Conservation (phyloP, 129 eudicot genomes). For the Logfia minima region DNA sequence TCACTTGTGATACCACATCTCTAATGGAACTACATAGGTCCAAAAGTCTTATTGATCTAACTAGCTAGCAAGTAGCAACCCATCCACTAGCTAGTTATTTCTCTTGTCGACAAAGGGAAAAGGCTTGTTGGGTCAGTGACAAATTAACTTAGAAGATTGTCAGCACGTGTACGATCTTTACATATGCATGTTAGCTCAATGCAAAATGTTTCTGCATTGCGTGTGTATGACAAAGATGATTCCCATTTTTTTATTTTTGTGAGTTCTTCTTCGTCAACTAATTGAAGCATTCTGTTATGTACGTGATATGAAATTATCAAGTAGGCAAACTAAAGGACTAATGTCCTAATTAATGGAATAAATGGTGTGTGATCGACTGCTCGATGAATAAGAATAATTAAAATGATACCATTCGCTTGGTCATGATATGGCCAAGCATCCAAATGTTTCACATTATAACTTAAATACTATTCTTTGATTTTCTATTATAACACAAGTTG, state of each 20-base stretch:
- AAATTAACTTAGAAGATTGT: background rate
- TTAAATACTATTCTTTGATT: conserved; percentile 1
- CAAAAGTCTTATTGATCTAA: too few species aligned
- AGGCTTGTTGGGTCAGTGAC: background rate
- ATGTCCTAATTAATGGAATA: background rate
- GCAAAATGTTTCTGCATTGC: background rate
- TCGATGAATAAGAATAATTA: conserved; percentile 11
- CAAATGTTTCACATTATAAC: conserved; percentile 11
- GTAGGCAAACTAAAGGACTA: conserved; percentile 30
- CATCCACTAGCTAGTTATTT: too few species aligned
- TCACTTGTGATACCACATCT: too few species aligned
- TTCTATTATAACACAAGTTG: conserved; percentile 23
- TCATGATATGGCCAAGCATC: conserved; percentile 20
- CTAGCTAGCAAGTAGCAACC: too few species aligned
- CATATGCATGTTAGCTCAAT: background rate
- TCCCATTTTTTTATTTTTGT: background rate
- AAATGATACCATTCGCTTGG: conserved; percentile 27
- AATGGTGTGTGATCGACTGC: conserved; percentile 5
- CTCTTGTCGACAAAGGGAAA: too few species aligned
- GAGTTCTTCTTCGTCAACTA: conserved; percentile 30
- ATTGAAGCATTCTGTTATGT: conserved; percentile 5
- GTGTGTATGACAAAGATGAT: background rate
- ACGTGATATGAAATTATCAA: conserved; percentile 10
- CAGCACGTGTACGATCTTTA: background rate
- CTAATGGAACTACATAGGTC: too few species aligned